Evolutionary conservation across 371 early-diverging fungal species (phyloP), one percentile per base, ranked within the genome.

Genomic region (Mucor indicus): DNA sequence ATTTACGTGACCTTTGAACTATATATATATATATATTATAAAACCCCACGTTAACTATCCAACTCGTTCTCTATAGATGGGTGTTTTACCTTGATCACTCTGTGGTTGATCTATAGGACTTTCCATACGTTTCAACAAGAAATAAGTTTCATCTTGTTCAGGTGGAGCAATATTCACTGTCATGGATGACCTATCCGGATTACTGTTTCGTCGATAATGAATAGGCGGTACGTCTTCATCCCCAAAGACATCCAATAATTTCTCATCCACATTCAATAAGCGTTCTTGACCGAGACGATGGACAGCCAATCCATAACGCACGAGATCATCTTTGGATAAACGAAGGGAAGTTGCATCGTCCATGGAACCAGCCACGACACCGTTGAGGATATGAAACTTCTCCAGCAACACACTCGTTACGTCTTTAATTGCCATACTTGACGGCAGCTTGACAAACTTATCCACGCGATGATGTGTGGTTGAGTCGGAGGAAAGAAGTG

Each of bases 301-400:
- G 4, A 69, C 45, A 15, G 46, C 44, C 16, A 73, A 49, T 11
- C 52, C 55, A 44, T 69, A 73, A 13, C 55, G 47, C 12, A 64
- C 56, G 31, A 61, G 50, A 21, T 54, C 44, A 23, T 64, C 55
- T 9, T 53, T 65, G 27, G 60, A 50, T 12, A 69, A 31, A 12
- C 67, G 64, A 19, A 73, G 39, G 1, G 66, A 52, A 9, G 45
- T 32, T n/a, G 60, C 54, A 10, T 57, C 43, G 20, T 64, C 62
- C 8, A 55, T 49, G 23, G 51, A 39, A 10, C 48, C 59, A 0
- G 64, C 64, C 3, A 62, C 73, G 10, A 77, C 52, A 10, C 77
- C 77, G 43, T 76, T 76, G 22, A 71, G 33, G 16, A 77, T 55
- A 53, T 77, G 73, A 45, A 77, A 77, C 40, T 71, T 72, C 13